Base-by-base conservation (phyloP, 106 monocot species). In the Narthecium ossifragum region DNA sequence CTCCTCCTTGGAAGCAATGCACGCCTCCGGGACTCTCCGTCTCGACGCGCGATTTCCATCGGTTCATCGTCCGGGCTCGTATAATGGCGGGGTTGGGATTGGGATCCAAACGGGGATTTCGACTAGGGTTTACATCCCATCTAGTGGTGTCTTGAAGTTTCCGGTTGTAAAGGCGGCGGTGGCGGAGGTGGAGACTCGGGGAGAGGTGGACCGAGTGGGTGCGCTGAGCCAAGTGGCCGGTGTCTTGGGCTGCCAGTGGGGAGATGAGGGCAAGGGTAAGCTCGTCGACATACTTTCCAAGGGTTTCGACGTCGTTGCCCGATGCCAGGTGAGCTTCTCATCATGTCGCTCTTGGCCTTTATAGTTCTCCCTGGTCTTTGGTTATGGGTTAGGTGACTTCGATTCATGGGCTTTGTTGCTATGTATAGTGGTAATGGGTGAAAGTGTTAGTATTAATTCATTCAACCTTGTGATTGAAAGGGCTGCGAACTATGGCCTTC, bases 181-280 rank as follows among this genome's bases (percentile, higher is more conserved):
- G 61, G 59, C 38, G 53, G 72, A 55, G 37, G 64, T 41, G 46
- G 60, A 23, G 68, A 9, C 26, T 22, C 63, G 70, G 20, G 70
- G 38, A 8, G 57, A 14, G 2, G 46, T 79, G 31, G 79, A 73
- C 36, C 27, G 82, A 28, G 36, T 91, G 10, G 79, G 55, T n/a
- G 78, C 85, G 28, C 61, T 91, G 61, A 85, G 85, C 67, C 90
- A 85, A 71, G 90, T 91, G 0, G 47, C 85, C 0, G 85, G 66
- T 1, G 90, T 91, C 25, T 71, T 91, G 43, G 90, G 90, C 5
- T 73, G 79, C 37, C 90, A 91, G 79, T 91, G 90, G 90, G 90
- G 90, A 20, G 85, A 85, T 14, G 85, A 91, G 55, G 90, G 85
- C 10, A 91, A 91, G 61, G 90, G 90, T 15, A 91, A 91, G 60